A percentile compares a stretch with the other conserved stretches of the same genome.
Conservation (phyloP, 1,284 basidiomycete species). For the Apiotrichum porosum region DNA sequence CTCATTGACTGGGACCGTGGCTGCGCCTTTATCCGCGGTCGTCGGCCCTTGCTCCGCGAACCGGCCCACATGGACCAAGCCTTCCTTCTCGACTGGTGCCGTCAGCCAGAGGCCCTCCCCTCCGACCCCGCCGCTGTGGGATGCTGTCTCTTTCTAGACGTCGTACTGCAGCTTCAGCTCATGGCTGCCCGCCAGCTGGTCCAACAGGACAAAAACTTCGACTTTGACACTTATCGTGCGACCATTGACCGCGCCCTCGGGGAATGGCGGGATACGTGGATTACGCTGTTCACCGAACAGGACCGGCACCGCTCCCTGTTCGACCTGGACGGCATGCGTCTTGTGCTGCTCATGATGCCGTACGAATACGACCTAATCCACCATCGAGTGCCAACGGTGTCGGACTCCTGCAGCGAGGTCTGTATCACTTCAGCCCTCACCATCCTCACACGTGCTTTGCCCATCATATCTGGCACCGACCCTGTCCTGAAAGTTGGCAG, state of each 20-base stretch:
- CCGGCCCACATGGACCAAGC: neutral
- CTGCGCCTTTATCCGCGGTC: slow-evolving; percentile 15
- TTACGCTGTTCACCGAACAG: neutral
- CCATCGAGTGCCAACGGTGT: neutral
- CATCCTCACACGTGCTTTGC: neutral
- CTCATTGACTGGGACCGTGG: slow-evolving; percentile 15
- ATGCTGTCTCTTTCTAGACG: neutral
- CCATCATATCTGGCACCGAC: neutral
- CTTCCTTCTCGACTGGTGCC: neutral
- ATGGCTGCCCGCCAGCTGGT: neutral
- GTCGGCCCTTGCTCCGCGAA: slow-evolving; percentile 11
- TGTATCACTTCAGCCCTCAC: neutral
- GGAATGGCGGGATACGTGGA: slow-evolving; percentile 2
- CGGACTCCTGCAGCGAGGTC: neutral
- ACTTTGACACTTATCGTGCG: slow-evolving; percentile 1
- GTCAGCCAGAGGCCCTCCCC: neutral
- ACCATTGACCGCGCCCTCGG: slow-evolving; percentile 7
- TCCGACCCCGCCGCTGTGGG: neutral
- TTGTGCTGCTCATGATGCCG: slow-evolving; percentile 16
- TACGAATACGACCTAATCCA: slow-evolving; percentile 11
- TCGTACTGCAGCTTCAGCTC: neutral
- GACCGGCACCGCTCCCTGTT: slow-evolving; percentile 10
- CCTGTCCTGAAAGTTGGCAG: neutral
- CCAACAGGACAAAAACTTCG: neutral
- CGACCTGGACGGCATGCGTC: slow-evolving; percentile 14